Base-by-base conservation (phyloP, 2,329 filamentous ascomycete species). In the Ascocoryne sarcoides region DNA sequence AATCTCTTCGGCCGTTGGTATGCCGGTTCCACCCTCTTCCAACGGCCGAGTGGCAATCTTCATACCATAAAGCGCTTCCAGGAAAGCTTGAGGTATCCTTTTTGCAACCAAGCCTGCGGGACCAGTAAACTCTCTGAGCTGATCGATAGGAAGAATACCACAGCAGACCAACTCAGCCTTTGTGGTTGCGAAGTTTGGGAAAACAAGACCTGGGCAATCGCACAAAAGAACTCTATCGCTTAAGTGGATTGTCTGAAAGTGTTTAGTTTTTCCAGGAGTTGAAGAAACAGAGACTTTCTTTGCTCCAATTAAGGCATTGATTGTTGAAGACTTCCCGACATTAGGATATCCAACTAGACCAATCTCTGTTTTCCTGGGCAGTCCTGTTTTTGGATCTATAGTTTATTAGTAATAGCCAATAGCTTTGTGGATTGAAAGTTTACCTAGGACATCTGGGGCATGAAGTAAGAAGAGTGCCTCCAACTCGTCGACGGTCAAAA, bases 231-330 rank as follows among this genome's bases (percentile, higher is more conserved):
- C 87, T 44, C 80, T 78, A 1, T 92, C 84, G 44, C 84, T 92
- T 21, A 98, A 76, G 60, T 95, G 89, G 44, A 98, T 92, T 1
- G 92, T 98, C 64, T 98, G 92, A 68, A 98, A 98, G 58, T 98
- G 92, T 69, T 98, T 98, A 10, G 92, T 98, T 68, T 98, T 98
- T 61, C 92, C 92, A 3, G 92, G 92, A 1, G 92, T 98, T 10
- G 90, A 83, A 12, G 92, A 98, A 29, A 98, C 93, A 0, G 90
- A 96, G 4, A 98, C 92, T 67, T 96, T 98, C 69, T 96, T 98
- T 40, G 92, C 82, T 37, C 93, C 93, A 43, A 96, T 89, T n/a
- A 98, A 75, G 31, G 92, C 90, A 67, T 98, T 98, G 72, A 98
- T 98, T 12, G 92, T 98, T 36, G 89, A 95, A 1, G 93, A 98